These are phyloP conservation scores for Hemileccinum impolitum DNA, from an alignment of 768 basidiomycete genomes.

Conservation along the genomic window DNA sequence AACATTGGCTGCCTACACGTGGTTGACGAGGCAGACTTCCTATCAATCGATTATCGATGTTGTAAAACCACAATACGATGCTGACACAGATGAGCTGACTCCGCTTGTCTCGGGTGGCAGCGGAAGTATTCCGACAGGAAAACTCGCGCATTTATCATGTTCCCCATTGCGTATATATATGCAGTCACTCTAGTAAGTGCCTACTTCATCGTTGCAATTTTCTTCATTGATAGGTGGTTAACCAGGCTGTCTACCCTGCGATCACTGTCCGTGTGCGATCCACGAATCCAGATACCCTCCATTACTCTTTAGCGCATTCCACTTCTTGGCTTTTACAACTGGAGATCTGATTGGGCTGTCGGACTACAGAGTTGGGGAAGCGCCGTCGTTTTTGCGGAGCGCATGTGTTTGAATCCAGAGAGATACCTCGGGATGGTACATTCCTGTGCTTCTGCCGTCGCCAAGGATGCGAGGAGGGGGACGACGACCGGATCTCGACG, in stretches of 20 bases:
- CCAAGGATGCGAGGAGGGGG: no score
- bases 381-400: slow-evolving; percentile 65
- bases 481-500: slow-evolving; percentile 12
- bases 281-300: slow-evolving; percentile 68
- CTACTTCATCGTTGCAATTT: neutral
- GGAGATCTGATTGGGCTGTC: slow-evolving; percentile 73
- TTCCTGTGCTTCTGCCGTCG: neutral
- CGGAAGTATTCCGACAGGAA: slow-evolving; percentile 26
- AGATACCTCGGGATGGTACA: slow-evolving; percentile 33
- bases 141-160: slow-evolving; percentile 51
- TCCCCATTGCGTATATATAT: slow-evolving; percentile 74
- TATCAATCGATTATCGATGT: no score
- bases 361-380: slow-evolving; percentile 86
- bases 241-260: no score
- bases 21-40: no score
- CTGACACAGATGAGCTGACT: slow-evolving; percentile 30
- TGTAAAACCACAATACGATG: no score
- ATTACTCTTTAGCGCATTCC: slow-evolving; percentile 70
- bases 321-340: slow-evolving; percentile 70
- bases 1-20: no score
- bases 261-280: no score
- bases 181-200: slow-evolving; percentile 67
- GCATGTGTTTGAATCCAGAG: slow-evolving; percentile 50
- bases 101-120: slow-evolving; percentile 34
- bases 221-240: neutral